These are phyloP conservation scores for Leccinum rimulosum DNA, from an alignment of 768 basidiomycete species.

Conservation along the genomic window DNA sequence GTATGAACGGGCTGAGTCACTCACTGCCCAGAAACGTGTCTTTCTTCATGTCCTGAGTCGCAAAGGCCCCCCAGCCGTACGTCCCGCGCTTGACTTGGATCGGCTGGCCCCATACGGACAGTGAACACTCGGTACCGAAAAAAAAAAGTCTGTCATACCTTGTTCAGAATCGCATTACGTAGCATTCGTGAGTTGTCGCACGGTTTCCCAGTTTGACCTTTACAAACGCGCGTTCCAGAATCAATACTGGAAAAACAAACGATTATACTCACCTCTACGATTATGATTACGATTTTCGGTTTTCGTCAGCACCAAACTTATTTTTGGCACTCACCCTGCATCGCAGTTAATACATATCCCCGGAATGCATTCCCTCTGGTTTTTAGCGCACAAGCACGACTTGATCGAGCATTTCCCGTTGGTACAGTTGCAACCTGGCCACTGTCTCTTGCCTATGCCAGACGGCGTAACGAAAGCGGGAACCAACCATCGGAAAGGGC, in stretches of 20 bases:
- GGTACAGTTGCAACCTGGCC: slow-evolving; percentile 11
- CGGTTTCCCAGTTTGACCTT: slow-evolving; percentile 19
- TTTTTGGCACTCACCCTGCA: slow-evolving; percentile 34
- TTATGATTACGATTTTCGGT: background rate
- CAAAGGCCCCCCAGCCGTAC: slow-evolving; percentile 48
- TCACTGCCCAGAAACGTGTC: slow-evolving; percentile 33
- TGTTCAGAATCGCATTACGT: background rate
- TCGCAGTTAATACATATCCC: slow-evolving; percentile 46
- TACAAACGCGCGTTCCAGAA: background rate
- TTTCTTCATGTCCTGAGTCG: slow-evolving; percentile 24
- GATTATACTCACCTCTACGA: slow-evolving; percentile 21
- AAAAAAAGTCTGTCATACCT: slow-evolving; percentile 16
- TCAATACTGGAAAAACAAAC: background rate
- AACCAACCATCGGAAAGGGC: background rate
- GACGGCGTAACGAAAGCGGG: background rate
- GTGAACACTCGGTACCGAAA: background rate
- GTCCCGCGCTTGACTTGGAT: slow-evolving; percentile 35
- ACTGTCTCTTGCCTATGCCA: slow-evolving; percentile 16
- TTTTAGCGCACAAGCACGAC: slow-evolving; percentile 37
- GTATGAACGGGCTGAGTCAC: background rate
- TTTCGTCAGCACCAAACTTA: too few relatives aligned
- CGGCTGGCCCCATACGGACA: slow-evolving; percentile 21
- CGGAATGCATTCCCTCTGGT: slow-evolving; percentile 50
- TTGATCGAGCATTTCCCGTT: slow-evolving; percentile 29
- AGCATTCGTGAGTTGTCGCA: slow-evolving; percentile 34